These are phyloP conservation scores for Trypanosoma congolense DNA, from an alignment of 208 protist species.

Conservation along the genomic window DNA sequence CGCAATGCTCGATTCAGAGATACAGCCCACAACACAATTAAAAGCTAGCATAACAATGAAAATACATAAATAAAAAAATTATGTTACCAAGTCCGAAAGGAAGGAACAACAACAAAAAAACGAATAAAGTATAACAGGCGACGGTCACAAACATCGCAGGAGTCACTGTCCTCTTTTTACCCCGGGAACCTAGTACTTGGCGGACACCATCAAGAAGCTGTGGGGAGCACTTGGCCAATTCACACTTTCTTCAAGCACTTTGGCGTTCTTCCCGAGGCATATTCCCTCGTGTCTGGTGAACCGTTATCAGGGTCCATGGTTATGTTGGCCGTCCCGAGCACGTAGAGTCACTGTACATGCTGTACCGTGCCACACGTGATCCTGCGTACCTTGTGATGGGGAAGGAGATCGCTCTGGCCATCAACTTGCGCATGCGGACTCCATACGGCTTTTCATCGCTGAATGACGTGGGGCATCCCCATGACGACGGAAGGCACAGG, in stretches of 20 bases:
- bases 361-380: slow-evolving; percentile 70
- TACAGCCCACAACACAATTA: no score
- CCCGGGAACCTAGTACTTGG: slow-evolving; percentile 54
- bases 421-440: slow-evolving; percentile 46
- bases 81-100: no score
- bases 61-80: no score
- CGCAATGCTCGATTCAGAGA: no score
- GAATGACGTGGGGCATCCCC: slow-evolving; percentile 21
- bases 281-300: slow-evolving; percentile 6
- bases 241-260: slow-evolving; percentile 56
- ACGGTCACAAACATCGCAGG: slow-evolving; percentile 15
- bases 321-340: slow-evolving; percentile 89
- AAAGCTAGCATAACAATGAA: background rate
- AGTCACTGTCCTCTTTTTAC: slow-evolving; percentile 76
- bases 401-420: slow-evolving; percentile 44
- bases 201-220: slow-evolving; percentile 56
- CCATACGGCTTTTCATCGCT: slow-evolving; percentile 50
- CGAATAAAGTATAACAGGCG: slow-evolving; percentile 1
- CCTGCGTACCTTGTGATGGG: slow-evolving; percentile 60
- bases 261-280: slow-evolving; percentile 76
- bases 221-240: slow-evolving; percentile 35
- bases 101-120: slow-evolving; percentile 3
- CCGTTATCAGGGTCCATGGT: background rate
- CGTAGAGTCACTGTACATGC: slow-evolving; percentile 73
- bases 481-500: slow-evolving; percentile 20